Evolutionary conservation across 2,329 filamentous ascomycete species (phyloP), one percentile per base, ranked within the genome.

Genomic region (Atkinsonella hypoxylon): DNA sequence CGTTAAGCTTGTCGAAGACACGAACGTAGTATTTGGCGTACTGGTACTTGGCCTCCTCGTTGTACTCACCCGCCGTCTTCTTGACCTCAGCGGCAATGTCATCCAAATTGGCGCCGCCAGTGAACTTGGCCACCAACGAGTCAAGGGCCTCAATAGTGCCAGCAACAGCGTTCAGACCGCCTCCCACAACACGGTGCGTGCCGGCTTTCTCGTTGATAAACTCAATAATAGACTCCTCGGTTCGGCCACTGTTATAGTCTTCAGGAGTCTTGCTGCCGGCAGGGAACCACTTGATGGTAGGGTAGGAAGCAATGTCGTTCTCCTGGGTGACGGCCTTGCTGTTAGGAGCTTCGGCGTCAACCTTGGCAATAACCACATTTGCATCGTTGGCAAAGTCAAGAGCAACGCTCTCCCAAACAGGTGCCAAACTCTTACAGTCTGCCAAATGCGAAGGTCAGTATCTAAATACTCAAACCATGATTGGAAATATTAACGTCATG

Each of bases 371-470:
- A 43, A 95, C 66, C 56, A 98, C 88, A 57, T 78, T 76, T 53
- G 82, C 70, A 62, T 98, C 93, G 64, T 75, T 78, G 57, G 77
- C 76, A 70, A 90, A 98, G 70, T 89, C 86, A 54, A 75, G 75
- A 55, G 93, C 91, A 56, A 97, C 74, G 48, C 80, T 81, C 71
- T 98, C 93, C 88, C 89, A 98, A 58, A 76, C 79, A 43, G 93
- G 93, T 46, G 90, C 90, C 56, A 98, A 83, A 61, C 64, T 84
- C 77, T 98, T 98, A 87, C 93, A 98, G 80, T 98, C 93, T 96
- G 38, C 43, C 3, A 15, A 22, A 20, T 18, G 31, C 12, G n/a
- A 7, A 40, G 5, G 12, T 49, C 10, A 45, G 41, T n/a, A 17
- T 26, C 18, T 13, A 17, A 12, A 6, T 11, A 18, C 15, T 13